phyloP scores from a whole-genome alignment of 2,329 filamentous ascomycete genomes.

The Fusarium annulatum region DNA sequence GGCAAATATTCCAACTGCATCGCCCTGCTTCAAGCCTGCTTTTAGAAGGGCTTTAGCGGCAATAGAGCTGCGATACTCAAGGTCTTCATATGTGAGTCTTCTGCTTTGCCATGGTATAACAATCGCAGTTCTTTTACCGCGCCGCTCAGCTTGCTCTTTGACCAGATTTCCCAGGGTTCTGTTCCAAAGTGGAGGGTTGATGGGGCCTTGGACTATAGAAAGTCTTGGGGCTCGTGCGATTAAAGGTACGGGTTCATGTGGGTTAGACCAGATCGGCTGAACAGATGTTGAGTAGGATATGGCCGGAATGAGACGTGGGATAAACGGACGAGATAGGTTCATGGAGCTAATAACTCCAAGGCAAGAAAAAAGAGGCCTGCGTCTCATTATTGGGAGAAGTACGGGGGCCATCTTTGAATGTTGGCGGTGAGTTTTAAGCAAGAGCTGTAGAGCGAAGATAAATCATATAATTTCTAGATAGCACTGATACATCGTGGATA shows the following conservation, averaged over 20 bases:
- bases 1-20: neutral
- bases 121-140: neutral
- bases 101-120: neutral
- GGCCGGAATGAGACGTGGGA: accelerated
- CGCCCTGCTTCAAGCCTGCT: neutral
- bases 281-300: neutral
- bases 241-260: accelerated
- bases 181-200: neutral
- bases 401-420: accelerated
- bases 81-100: neutral
- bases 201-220: neutral
- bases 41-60: neutral
- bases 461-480: too few relatives aligned
- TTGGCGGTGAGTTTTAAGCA: accelerated
- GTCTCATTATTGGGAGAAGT: neutral
- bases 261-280: neutral
- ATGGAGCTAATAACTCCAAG: accelerated
- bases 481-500: accelerated
- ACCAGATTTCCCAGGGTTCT: neutral
- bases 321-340: accelerated
- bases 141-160: neutral
- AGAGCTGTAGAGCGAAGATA: accelerated
- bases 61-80: neutral
- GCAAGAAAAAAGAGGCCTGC: neutral
- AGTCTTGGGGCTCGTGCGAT: neutral